These are phyloP conservation scores for Boletus reticulatus DNA, from an alignment of 768 basidiomycete species.

Conservation along the genomic window DNA sequence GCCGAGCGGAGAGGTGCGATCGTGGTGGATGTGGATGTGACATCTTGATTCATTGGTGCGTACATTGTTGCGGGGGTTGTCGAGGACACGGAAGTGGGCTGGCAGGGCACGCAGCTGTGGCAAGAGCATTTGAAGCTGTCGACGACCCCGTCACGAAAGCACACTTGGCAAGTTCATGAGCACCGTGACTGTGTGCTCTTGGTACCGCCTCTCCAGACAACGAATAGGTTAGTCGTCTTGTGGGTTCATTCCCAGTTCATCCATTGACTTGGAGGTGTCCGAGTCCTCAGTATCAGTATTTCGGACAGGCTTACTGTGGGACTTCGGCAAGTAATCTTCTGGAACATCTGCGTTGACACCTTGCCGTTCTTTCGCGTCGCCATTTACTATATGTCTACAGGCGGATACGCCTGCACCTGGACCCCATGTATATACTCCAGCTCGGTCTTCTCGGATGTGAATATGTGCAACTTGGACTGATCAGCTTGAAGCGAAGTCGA, in stretches of 20 bases:
- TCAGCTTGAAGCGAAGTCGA: too few relatives aligned
- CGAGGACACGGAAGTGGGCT: background rate
- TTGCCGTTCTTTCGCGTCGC: background rate
- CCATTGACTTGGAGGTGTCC: background rate
- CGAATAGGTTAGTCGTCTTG: background rate
- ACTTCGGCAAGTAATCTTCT: background rate
- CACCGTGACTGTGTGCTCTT: background rate
- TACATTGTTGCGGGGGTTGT: background rate
- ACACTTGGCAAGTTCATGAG: background rate
- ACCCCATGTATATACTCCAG: too few relatives aligned
- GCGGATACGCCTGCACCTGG: too few relatives aligned
- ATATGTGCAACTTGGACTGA: too few relatives aligned
- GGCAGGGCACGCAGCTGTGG: background rate
- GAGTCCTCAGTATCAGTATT: too few relatives aligned
- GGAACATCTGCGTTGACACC: background rate
- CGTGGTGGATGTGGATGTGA: conserved; percentile 24
- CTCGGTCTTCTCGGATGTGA: too few relatives aligned
- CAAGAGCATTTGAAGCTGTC: too few relatives aligned
- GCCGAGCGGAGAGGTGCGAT: conserved; percentile 25
- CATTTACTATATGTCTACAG: too few relatives aligned
- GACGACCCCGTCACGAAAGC: too few relatives aligned
- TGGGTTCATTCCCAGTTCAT: background rate
- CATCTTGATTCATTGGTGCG: background rate
- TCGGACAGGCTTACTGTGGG: too few relatives aligned
- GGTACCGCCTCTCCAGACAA: background rate